Evolutionary conservation across 2,329 filamentous ascomycete species (phyloP), one percentile per base, ranked within the genome.

Genomic region (Trichophyton rubrum): DNA sequence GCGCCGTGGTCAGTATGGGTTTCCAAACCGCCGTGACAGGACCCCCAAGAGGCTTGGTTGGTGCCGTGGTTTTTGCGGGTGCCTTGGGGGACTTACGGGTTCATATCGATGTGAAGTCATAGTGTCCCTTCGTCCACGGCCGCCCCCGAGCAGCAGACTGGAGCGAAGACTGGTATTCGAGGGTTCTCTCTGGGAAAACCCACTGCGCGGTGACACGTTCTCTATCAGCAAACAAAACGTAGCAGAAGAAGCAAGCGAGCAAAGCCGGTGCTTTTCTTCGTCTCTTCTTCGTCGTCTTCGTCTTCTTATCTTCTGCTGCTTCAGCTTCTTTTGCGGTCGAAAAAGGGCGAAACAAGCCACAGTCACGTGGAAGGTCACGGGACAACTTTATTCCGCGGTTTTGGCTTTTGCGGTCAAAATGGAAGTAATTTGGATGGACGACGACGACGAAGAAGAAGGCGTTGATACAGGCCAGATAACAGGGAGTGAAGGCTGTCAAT

Each of bases 31-130:
- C 35, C 43, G 40, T 41, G 49, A 60, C 30, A 47, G 60, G 43
- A 58, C 8, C 30, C 45, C 33, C 33, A 58, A 6, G 30, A 22
- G 15, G 27, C 51, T 7, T 2, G 15, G 40, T 13, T 58, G 62
- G 22, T 13, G 33, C 3, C 2, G 2, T 38, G 9, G 8, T 38
- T 38, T 9, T 13, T 38, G 33, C 33, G 27, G 27, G 27, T 41
- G 62, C 64, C 66, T 61, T 55, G 11, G 15, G 40, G 11, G 15
- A 38, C 74, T 65, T 74, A 78, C 76, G 72, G 74, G 70, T 69
- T 77, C 71, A 72, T 78, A 78, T 64, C 76, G 72, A 71, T 78
- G 76, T 69, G 75, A 75, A 73, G 74, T 77, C 76, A 78, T 78
- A 35, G 27, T 49, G 40, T 5, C 7, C 8, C 15, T 15, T 27